Evolutionary conservation across 2,329 filamentous ascomycete genomes (phyloP).

Genomic region (Fonsecaea multimorphosa): DNA sequence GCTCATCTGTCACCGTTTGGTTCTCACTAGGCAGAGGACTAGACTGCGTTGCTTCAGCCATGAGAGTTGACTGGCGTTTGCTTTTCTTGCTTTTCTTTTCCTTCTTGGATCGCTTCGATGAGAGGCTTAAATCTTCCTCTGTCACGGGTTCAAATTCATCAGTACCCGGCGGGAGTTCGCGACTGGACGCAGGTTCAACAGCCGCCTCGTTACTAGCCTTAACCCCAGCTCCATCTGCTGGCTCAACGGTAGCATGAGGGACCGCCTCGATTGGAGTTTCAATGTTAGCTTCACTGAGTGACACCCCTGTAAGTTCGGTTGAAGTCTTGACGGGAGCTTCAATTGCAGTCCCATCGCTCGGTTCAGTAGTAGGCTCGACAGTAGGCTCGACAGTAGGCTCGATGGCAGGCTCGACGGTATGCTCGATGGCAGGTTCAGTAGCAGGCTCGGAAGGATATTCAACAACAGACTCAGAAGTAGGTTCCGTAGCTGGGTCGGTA

Average conservation of each 20-base stretch:
- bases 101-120: constrained; percentile 36
- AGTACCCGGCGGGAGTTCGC: not conserved
- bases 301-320: not conserved
- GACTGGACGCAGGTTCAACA: constrained; percentile 14
- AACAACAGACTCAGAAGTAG: not conserved
- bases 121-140: constrained; percentile 27
- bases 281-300: not conserved
- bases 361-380: not conserved
- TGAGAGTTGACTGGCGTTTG: constrained; percentile 14
- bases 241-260: not conserved
- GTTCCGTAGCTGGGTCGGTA: not conserved
- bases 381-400: not conserved
- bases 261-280: not conserved
- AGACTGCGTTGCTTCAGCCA: not conserved
- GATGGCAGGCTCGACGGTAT: not conserved
- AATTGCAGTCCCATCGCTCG: not conserved
- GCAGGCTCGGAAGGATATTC: not conserved
- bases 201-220: not conserved
- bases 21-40: not conserved
- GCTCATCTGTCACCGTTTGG: not conserved
- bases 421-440: not conserved
- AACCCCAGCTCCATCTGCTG: not conserved
- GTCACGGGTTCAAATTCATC: not conserved
- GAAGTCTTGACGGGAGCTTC: not conserved
- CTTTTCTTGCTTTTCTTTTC: constrained; percentile 36